A percentile compares a stretch with the other conserved stretches of the same genome.
These are phyloP conservation scores for Fonsecaea nubica DNA, from an alignment of 2,329 filamentous ascomycete genomes.

Conservation along the genomic window DNA sequence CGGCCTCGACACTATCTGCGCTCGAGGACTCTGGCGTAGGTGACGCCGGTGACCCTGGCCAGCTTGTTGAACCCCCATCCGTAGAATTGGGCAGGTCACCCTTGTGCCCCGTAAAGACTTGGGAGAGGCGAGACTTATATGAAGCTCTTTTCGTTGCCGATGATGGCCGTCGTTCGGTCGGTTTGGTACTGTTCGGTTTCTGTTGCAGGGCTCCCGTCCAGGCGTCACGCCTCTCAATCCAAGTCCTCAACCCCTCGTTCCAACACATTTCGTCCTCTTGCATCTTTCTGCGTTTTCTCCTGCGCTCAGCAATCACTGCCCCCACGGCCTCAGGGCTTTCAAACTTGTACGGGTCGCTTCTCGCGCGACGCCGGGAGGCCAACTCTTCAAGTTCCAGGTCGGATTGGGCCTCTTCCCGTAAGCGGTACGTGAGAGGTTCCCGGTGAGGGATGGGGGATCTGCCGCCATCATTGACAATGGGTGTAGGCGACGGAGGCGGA, in stretches of 20 bases:
- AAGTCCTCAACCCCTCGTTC: constrained; percentile 84
- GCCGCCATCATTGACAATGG: constrained; percentile 6
- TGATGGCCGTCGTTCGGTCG: constrained; percentile 16
- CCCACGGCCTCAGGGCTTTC: constrained; percentile 51
- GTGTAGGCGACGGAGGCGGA: constrained; percentile 14
- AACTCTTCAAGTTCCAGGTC: constrained; percentile 35
- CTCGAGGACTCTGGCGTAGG: constrained; percentile 25
- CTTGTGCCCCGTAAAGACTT: constrained; percentile 13
- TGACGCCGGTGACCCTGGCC: constrained; percentile 12
- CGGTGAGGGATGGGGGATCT: constrained; percentile 18
- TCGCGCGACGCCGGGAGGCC: constrained; percentile 13
- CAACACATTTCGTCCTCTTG: constrained; percentile 71
- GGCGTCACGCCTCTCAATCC: constrained; percentile 75
- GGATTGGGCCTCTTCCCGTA: constrained; percentile 37
- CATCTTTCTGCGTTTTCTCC: constrained; percentile 63
- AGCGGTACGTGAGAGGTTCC: constrained; percentile 34
- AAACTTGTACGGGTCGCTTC: constrained; percentile 46
- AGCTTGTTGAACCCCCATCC: constrained; percentile 11
- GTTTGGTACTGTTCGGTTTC: constrained; percentile 24
- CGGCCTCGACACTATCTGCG: constrained; percentile 25
- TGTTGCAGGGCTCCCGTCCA: constrained; percentile 77
- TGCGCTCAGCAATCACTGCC: constrained; percentile 55
- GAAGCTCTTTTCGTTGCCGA: constrained; percentile 13
- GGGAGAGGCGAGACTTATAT: constrained; percentile 28
- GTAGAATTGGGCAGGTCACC: constrained; percentile 10